phyloP scores from a whole-genome alignment of 108 stramenopile genomes.

The Skeletonema costatum region DNA sequence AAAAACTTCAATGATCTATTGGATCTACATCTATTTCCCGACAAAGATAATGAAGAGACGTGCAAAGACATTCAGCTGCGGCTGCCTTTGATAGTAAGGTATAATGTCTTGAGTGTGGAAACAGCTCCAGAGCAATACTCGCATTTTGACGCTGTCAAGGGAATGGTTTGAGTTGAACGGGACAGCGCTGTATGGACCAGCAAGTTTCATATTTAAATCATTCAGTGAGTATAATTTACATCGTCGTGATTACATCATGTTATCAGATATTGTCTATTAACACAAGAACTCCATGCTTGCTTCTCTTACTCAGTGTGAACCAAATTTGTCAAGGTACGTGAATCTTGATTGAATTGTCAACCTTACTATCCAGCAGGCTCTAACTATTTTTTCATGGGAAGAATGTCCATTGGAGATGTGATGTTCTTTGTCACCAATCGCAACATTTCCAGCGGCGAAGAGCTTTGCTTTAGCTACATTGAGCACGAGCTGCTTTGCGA shows the following conservation, averaged over 20 bases:
- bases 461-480: constrained; percentile 76
- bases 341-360: not conserved
- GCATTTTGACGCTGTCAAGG: constrained; percentile 54
- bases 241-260: not conserved
- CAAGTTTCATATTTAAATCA: constrained; percentile 81
- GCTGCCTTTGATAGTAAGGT: constrained; percentile 74
- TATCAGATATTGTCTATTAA: not conserved
- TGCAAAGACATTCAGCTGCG: constrained; percentile 48
- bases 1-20: not conserved
- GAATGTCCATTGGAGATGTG: constrained; percentile 79
- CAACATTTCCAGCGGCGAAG: constrained; percentile 53
- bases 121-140: constrained; percentile 70
- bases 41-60: constrained; percentile 33
- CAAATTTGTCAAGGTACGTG: constrained; percentile 57
- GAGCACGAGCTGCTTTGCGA: constrained; percentile 84
- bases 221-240: constrained; percentile 13
- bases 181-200: constrained; percentile 61
- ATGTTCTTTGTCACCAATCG: constrained; percentile 84
- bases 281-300: not conserved
- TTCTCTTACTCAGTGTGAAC: constrained; percentile 12
- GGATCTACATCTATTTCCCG: not conserved
- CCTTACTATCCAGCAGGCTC: not conserved
- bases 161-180: constrained; percentile 56
- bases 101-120: constrained; percentile 71
- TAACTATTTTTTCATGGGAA: not conserved